Percentiles rank a stretch among this genome's conserved stretches.
Evolutionary conservation across 225 moss, liverwort and hornwort species (phyloP).

Genomic region (Straminergon stramineum): DNA sequence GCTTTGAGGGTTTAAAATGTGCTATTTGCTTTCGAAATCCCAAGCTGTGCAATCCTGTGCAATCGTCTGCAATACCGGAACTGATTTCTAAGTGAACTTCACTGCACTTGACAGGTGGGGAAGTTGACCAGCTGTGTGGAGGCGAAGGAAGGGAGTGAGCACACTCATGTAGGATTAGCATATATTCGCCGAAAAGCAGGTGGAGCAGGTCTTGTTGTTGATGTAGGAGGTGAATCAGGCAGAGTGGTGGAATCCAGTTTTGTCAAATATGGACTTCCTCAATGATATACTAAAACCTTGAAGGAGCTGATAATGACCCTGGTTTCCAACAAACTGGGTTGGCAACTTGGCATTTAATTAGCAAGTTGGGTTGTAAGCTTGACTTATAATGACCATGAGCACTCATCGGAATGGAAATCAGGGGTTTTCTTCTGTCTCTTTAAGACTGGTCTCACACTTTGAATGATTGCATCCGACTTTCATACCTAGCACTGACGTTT

Average conservation of each 20-base stretch:
- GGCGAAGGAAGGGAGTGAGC: constrained; percentile 44
- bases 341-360: neutral
- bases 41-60: neutral
- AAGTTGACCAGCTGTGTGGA: constrained; percentile 77
- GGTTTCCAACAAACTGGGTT: neutral
- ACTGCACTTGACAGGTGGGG: constrained; percentile 55
- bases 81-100: neutral
- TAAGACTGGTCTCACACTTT: neutral
- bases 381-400: neutral
- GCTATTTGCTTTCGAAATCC: neutral
- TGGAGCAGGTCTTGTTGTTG: constrained; percentile 57
- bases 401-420: neutral
- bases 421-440: neutral
- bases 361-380: neutral
- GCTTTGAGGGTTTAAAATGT: neutral
- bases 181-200: constrained; percentile 80
- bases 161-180: constrained; percentile 54
- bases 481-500: neutral
- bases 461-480: neutral
- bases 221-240: constrained; percentile 60
- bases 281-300: neutral
- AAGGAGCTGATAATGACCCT: neutral
- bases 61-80: neutral
- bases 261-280: constrained; percentile 50
- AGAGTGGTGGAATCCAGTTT: constrained; percentile 62